Evolutionary conservation across 176 grass and related monocot genomes (phyloP), one percentile per base, ranked within the genome.

Genomic region (Stipa capillata): DNA sequence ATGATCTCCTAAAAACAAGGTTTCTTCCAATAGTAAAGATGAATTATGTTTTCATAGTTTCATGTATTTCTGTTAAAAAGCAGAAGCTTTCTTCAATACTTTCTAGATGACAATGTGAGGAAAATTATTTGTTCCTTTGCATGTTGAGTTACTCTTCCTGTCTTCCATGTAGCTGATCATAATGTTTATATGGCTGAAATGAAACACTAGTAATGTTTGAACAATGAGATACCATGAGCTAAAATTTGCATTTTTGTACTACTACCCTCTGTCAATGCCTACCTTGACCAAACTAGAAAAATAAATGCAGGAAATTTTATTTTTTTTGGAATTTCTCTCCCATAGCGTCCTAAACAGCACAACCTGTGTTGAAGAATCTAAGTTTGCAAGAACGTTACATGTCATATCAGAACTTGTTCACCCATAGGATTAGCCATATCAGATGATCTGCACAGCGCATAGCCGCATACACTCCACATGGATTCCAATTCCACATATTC

Each of bases 351-450:
- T n/a, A n/a, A 72, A 65, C 17, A 43, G 43, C 6, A 37, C 10
- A 10, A 28, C 2, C 3, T 25, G 21, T 36, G 15, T 20, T 69
- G 36, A 79, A 52, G 20, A 35, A 50, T 51, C n/a, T 52, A 65
- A 69, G 8, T 60, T 72, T 43, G 35, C 56, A 73, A 45, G 61
- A 77, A 78, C 43, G 10, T 50, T 29, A 28, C 36, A 44, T 73
- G 51, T 62, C 68, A 79, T 44, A 65, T 65, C 18, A 65, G 56
- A 81, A 58, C 21, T 47, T 42, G 32, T 43, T 31, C 21, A 39
- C 45, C 77, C 32, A 65, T 20, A 79, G 23, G 61, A 79, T 16
- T 60, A 79, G 60, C 32, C 60, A 79, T 53, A 79, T 79, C n/a
- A n/a, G 56, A 82, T 82, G n/a, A 43, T n/a, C n/a, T 47, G 27